Evolutionary conservation across 208 protist species (phyloP).

Genomic region (Phytomonas serpens): DNA sequence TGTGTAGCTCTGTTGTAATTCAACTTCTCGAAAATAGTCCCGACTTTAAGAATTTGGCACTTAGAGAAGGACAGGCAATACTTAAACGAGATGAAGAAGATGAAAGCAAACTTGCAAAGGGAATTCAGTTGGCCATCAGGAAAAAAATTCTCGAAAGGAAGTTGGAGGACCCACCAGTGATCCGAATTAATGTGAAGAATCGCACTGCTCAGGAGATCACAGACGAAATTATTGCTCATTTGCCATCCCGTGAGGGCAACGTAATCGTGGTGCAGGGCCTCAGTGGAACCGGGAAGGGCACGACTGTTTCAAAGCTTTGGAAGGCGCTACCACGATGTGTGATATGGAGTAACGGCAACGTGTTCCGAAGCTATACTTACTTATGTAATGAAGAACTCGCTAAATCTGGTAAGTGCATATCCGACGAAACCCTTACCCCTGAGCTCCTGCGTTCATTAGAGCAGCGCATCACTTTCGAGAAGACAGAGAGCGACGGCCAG

Average conservation of each 20-base stretch:
- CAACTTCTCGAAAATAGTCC: conserved; percentile 29
- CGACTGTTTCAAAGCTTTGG: conserved; percentile 75
- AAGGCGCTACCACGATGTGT: conserved; percentile 65
- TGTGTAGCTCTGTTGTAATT: conserved; percentile 67
- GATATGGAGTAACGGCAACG: conserved; percentile 90
- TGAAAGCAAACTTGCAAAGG: conserved; percentile 76
- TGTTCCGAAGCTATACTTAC: conserved; percentile 88
- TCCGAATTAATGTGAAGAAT: conserved; percentile 59
- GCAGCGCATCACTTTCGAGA: conserved; percentile 61
- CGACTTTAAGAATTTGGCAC: conserved; percentile 46
- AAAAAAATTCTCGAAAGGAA: conserved; percentile 62
- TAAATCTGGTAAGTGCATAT: conserved; percentile 37
- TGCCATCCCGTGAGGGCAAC: conserved; percentile 64
- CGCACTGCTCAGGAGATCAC: conserved; percentile 70
- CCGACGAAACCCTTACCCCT: conserved; percentile 38
- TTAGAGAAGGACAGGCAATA: conserved; percentile 63
- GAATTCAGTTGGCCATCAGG: conserved; percentile 64
- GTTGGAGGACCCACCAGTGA: conserved; percentile 12
- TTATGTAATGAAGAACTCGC: conserved; percentile 55
- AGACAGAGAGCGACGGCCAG: conserved; percentile 27
- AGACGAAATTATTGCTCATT: conserved; percentile 45
- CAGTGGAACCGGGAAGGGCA: conserved; percentile 88
- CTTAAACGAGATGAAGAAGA: conserved; percentile 80
- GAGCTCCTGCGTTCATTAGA: conserved; percentile 47
- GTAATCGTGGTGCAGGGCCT: conserved; percentile 87